phyloP scores from a whole-genome alignment of 2,329 filamentous ascomycete species.

The Claviceps purpurea region DNA sequence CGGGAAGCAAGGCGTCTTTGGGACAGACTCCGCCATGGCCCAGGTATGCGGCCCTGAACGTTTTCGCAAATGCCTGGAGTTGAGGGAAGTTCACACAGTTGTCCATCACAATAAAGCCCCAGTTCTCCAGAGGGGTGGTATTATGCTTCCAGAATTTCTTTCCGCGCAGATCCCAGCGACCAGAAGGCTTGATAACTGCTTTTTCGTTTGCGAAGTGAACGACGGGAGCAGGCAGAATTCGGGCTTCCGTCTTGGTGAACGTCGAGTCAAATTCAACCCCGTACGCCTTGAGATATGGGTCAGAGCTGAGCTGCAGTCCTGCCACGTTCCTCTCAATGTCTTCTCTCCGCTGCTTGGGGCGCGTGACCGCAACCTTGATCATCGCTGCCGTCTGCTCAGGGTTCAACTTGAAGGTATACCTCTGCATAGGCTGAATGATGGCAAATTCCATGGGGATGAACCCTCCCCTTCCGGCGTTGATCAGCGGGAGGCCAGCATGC shows the following conservation, averaged over 20 bases:
- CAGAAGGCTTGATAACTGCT: conserved; percentile 48
- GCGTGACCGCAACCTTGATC: conserved; percentile 86
- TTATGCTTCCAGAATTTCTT: conserved; percentile 63
- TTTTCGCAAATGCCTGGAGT: conserved; percentile 20
- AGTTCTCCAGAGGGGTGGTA: conserved; percentile 46
- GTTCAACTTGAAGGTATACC: conserved; percentile 50
- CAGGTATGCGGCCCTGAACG: conserved; percentile 32
- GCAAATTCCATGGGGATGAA: conserved; percentile 51
- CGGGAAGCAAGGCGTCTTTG: conserved; percentile 21
- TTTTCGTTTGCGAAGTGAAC: conserved; percentile 51
- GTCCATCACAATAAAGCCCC: conserved; percentile 60
- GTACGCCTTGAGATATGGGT: conserved; percentile 59
- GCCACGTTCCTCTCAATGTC: conserved; percentile 44
- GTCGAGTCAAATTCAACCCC: conserved; percentile 53
- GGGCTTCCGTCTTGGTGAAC: conserved; percentile 56
- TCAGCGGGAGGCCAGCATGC: conserved; percentile 37
- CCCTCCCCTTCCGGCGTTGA: conserved; percentile 41
- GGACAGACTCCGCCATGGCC: conserved; percentile 35
- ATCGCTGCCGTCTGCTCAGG: conserved; percentile 60
- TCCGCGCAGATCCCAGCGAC: conserved; percentile 77
- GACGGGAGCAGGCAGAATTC: conserved; percentile 55
- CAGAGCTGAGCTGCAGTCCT: conserved; percentile 54
- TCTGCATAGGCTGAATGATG: conserved; percentile 37
- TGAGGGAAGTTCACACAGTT: conserved; percentile 30
- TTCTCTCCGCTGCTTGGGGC: conserved; percentile 51